phyloP scores from a whole-genome alignment of 306 rosid species.

The Malus asiatica region DNA sequence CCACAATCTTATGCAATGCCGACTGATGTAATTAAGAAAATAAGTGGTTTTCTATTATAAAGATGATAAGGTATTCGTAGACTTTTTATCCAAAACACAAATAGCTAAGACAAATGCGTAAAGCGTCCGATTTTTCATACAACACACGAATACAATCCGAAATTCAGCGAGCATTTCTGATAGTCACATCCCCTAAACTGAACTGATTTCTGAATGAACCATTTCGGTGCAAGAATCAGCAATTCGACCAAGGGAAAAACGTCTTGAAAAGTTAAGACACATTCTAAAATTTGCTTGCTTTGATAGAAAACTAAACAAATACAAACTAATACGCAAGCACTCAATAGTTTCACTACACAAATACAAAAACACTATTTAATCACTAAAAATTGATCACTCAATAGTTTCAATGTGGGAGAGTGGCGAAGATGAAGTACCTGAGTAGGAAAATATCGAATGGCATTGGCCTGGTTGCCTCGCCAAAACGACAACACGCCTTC shows the following conservation, averaged over 20 bases:
- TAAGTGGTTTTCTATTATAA: not conserved
- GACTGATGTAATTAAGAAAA: not conserved
- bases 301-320: not conserved
- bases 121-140: not conserved
- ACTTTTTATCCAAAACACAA: not conserved
- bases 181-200: not conserved
- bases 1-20: not conserved
- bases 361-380: not conserved
- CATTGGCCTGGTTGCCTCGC: slow-evolving; percentile 89
- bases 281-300: not conserved
- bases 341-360: not conserved
- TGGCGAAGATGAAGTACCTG: slow-evolving; percentile 43
- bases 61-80: not conserved
- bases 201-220: not conserved
- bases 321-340: not conserved
- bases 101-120: not conserved
- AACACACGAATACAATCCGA: not conserved
- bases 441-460: slow-evolving; percentile 87
- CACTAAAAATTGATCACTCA: not conserved
- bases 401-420: not conserved
- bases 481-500: slow-evolving; percentile 85
- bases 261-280: not conserved
- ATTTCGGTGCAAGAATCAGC: not conserved
- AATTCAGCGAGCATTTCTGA: not conserved
- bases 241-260: not conserved